phyloP scores from a whole-genome alignment of 495 filamentous ascomycete species.

The Penicillium chermesinum region DNA sequence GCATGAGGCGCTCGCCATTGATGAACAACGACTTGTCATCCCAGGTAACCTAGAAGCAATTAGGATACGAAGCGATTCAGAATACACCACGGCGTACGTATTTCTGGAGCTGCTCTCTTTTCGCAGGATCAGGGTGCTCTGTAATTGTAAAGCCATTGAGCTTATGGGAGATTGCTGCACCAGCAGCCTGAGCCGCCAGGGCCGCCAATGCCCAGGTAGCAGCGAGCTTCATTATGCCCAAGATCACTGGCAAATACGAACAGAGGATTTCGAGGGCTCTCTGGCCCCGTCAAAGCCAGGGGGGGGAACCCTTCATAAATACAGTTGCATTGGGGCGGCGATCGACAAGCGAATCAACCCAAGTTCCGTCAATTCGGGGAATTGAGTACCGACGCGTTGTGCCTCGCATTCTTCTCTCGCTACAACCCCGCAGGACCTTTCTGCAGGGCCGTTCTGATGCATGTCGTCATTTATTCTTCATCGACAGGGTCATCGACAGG shows the following conservation, averaged over 20 bases:
- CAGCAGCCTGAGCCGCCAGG: conserved; percentile 34
- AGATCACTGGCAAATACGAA: conserved; percentile 1
- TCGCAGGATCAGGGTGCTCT: conserved; percentile 33
- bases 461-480: conserved; percentile 6
- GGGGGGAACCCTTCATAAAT: conserved; percentile 14
- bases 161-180: conserved; percentile 33
- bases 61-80: background rate
- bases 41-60: conserved; percentile 55
- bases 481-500: conserved; percentile 17
- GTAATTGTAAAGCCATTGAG: conserved; percentile 33
- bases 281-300: conserved; percentile 6
- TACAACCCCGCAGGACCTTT: background rate
- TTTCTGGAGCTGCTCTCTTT: conserved; percentile 36
- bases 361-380: background rate
- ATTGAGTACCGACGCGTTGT: background rate
- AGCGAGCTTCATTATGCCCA: conserved; percentile 29
- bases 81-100: conserved; percentile 22
- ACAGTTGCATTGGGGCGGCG: conserved; percentile 1
- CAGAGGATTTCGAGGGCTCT: background rate
- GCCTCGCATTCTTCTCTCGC: background rate
- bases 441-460: background rate
- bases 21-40: conserved; percentile 71
- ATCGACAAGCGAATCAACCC: conserved; percentile 10
- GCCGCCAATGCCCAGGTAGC: conserved; percentile 26
- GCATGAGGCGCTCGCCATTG: conserved; percentile 62